Conservation (phyloP, 2,329 filamentous ascomycete genomes). For the Blumeria graminis region DNA sequence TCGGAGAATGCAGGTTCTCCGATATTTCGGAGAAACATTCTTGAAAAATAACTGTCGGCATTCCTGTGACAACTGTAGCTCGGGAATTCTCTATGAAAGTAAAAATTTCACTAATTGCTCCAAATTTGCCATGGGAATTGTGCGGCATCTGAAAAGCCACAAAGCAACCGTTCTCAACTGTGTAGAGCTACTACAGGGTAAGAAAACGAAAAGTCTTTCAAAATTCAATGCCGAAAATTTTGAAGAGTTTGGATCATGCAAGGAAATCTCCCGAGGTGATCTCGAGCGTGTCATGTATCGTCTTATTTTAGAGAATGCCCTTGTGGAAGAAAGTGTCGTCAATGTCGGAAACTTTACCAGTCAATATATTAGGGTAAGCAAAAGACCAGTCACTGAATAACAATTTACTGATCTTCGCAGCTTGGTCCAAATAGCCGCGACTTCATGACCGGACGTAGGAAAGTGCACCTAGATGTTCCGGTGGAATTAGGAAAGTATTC, state of each 20-base stretch:
- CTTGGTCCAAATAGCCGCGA: constrained; percentile 11
- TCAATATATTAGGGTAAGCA: constrained; percentile 43
- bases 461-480: constrained; percentile 12
- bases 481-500: constrained; percentile 4
- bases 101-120: constrained; percentile 59
- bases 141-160: constrained; percentile 29
- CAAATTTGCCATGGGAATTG: constrained; percentile 41
- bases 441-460: constrained; percentile 10
- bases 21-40: constrained; percentile 87
- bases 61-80: constrained; percentile 76
- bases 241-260: constrained; percentile 42
- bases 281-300: constrained; percentile 65
- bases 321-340: constrained; percentile 44
- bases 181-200: constrained; percentile 62
- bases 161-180: constrained; percentile 56
- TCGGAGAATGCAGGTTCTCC: constrained; percentile 63
- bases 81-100: constrained; percentile 42
- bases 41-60: constrained; percentile 42
- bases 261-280: constrained; percentile 46
- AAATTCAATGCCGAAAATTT: constrained; percentile 17
- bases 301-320: constrained; percentile 46
- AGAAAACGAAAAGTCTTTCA: constrained; percentile 27
- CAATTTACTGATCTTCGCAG: constrained; percentile 14
- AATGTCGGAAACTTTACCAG: constrained; percentile 42
- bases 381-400: background rate